Evolutionary conservation across 345 rosid genomes (phyloP), one percentile per base, ranked within the genome.

Genomic region (Ailanthus altissimus): DNA sequence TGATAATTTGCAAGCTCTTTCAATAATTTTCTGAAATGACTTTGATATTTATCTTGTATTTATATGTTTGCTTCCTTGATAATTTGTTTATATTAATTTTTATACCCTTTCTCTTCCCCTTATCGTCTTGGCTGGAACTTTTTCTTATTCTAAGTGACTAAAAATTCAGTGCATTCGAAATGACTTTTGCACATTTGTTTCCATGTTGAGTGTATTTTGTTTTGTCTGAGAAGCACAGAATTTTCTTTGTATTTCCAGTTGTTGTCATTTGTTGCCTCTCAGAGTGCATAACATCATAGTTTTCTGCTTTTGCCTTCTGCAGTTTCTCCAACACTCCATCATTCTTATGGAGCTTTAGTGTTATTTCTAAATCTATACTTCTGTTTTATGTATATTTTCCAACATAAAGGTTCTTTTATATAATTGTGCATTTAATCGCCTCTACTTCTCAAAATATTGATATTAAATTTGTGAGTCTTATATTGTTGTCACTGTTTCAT

Each of bases 1-100:
- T 23, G 18, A 32, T 50, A 11, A n/a, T 51, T 13, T 38, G 61
- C 15, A 23, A 32, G 60, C 60, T 21, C 21, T 15, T 63, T 50
- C 25, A n/a, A 1, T 12, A n/a, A 43, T 18, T 32, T 74, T 61
- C 47, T 63, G 36, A 36, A 74, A 63, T 49, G 58, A 32, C 54
- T 32, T 64, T 4, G 25, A 16, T 49, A 36, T 61, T 47, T n/a
- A 11, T 74, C 47, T 7, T 13, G 36, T 38, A 57, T 3, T 40
- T 57, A 45, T 13, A n/a, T 72, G n/a, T 40, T 56, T 72, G 65
- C 58, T 47, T 74, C 26, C 69, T 63, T 49, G 38, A 32, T 61
- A 32, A 70, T 20, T 12, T 40, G 46, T 70, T 70, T 18, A 20
- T 53, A 2, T 70, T 70, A 2, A 14, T 47, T 32, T 70, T 21